These are phyloP conservation scores for Leccinum longicurvipes DNA, from an alignment of 768 basidiomycete species.

Conservation along the genomic window DNA sequence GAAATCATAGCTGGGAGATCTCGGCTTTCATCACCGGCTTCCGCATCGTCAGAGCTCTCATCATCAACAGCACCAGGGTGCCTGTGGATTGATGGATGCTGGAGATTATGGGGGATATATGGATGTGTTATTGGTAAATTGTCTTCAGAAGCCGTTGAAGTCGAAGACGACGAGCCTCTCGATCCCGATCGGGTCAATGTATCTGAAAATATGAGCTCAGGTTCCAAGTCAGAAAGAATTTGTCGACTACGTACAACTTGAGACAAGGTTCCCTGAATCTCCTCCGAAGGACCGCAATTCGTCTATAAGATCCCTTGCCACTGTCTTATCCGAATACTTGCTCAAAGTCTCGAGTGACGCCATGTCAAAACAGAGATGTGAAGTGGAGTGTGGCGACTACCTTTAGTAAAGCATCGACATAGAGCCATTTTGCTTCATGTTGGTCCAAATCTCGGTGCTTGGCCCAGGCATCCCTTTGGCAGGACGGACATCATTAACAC, in stretches of 20 bases:
- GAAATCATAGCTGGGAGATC: constrained; percentile 41
- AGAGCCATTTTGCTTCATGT: constrained; percentile 82
- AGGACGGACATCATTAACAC: constrained; percentile 12
- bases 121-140: constrained; percentile 19
- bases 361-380: constrained; percentile 1
- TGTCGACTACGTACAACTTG: constrained; percentile 51
- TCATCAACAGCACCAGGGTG: constrained; percentile 24
- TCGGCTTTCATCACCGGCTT: constrained; percentile 46
- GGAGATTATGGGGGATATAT: constrained; percentile 15
- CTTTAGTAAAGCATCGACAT: constrained; percentile 85
- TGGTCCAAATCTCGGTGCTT: constrained; percentile 82
- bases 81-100: constrained; percentile 8
- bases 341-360: constrained; percentile 55
- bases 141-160: constrained; percentile 54
- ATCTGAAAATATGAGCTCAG: constrained; percentile 17
- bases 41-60: constrained; percentile 44
- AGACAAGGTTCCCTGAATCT: constrained; percentile 59
- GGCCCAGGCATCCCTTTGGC: constrained; percentile 86
- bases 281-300: constrained; percentile 78
- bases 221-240: not conserved
- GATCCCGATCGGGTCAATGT: constrained; percentile 43
- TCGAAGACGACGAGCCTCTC: constrained; percentile 59
- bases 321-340: constrained; percentile 80
- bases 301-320: constrained; percentile 68
- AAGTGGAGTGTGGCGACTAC: constrained; percentile 35